Conservation (phyloP, 768 basidiomycete genomes). For the Mycena indigotica region DNA sequence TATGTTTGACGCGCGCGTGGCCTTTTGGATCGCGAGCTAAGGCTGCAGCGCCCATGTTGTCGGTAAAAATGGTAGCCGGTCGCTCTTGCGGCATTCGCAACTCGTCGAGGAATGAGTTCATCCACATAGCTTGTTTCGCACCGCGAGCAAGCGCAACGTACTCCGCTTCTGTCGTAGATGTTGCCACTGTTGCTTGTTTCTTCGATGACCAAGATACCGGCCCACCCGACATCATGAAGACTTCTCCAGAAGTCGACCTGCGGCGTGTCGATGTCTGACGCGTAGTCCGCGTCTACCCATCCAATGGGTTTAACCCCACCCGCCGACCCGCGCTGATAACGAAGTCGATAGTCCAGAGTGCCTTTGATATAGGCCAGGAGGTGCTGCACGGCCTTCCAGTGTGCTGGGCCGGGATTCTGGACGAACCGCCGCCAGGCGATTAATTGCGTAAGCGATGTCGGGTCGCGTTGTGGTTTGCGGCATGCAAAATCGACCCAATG, state of each 20-base stretch:
- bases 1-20: conserved; percentile 16
- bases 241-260: conserved; percentile 31
- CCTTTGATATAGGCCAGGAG: no score
- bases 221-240: conserved; percentile 31
- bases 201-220: conserved; percentile 34
- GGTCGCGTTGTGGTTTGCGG: no score
- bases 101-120: conserved; percentile 28
- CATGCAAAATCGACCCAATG: no score
- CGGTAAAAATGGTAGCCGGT: conserved; percentile 25
- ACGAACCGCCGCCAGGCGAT: no score
- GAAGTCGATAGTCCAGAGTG: no score
- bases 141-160: conserved; percentile 30
- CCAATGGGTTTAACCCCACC: neutral
- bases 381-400: no score
- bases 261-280: conserved; percentile 11
- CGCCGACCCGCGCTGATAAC: no score
- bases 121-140: conserved; percentile 35
- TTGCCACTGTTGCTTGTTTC: conserved; percentile 25
- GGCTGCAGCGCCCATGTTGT: conserved; percentile 31
- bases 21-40: conserved; percentile 8
- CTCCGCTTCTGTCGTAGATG: conserved; percentile 29
- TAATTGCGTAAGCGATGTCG: no score
- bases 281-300: neutral
- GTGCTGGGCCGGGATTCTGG: no score
- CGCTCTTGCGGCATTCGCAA: conserved; percentile 20